These are phyloP conservation scores for Dendrothele bispora DNA, from an alignment of 768 basidiomycete species.

Conservation along the genomic window DNA sequence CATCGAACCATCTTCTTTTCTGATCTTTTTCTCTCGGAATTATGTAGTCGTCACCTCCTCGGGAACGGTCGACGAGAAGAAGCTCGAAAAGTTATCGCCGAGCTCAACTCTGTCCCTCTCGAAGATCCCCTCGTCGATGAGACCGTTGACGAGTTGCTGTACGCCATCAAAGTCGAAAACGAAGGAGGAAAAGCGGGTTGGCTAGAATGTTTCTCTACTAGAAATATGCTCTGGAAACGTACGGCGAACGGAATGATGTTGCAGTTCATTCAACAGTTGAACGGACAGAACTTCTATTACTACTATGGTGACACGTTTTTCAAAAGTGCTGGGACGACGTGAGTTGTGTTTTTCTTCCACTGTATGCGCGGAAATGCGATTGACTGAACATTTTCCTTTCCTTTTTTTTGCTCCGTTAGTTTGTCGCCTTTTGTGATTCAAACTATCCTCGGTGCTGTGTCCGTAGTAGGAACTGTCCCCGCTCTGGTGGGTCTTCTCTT, in stretches of 20 bases:
- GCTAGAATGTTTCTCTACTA: constrained; percentile 72
- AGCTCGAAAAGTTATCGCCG: constrained; percentile 63
- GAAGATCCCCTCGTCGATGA: constrained; percentile 62
- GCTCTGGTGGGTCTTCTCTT: constrained; percentile 45
- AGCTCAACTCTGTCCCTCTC: constrained; percentile 60
- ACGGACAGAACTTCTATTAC: constrained; percentile 82
- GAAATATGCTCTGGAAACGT: constrained; percentile 70
- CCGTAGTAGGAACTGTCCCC: constrained; percentile 70
- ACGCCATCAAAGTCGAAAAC: constrained; percentile 69
- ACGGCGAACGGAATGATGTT: constrained; percentile 82
- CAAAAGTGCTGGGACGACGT: constrained; percentile 67
- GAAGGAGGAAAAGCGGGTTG: constrained; percentile 80
- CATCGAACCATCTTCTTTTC: too few relatives aligned
- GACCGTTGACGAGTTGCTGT: constrained; percentile 61
- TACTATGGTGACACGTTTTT: constrained; percentile 85
- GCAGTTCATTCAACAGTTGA: constrained; percentile 78
- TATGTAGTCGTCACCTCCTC: constrained; percentile 65
- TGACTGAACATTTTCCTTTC: background rate
- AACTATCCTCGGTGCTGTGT: constrained; percentile 71
- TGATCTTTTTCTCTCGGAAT: background rate
- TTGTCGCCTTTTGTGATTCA: constrained; percentile 75
- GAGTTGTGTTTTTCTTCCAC: too few relatives aligned
- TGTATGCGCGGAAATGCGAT: too few relatives aligned
- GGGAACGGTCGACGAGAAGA: constrained; percentile 51
- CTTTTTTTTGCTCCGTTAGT: constrained; percentile 22